phyloP scores from a whole-genome alignment of 768 basidiomycete species.

The Suillus ampliporus region DNA sequence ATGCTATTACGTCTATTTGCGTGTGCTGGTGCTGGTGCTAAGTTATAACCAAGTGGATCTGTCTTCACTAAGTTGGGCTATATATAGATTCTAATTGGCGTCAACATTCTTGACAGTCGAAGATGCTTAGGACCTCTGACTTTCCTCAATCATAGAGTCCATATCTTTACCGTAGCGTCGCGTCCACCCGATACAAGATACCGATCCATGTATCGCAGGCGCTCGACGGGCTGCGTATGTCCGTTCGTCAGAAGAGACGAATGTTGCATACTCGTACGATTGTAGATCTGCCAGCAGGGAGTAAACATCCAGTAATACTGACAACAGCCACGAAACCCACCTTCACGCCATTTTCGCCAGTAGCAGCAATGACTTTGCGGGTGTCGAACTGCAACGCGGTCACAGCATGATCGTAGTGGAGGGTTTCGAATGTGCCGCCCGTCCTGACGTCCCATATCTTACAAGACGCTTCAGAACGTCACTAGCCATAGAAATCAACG shows the following conservation, averaged over 20 bases:
- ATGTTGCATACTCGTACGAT: slow-evolving; percentile 91
- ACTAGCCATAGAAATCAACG: not conserved
- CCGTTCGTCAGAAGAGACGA: slow-evolving; percentile 88
- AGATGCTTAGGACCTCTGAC: not conserved
- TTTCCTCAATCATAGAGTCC: slow-evolving; percentile 71
- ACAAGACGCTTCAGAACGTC: slow-evolving; percentile 12
- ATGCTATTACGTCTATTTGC: slow-evolving; percentile 10
- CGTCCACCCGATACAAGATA: slow-evolving; percentile 91
- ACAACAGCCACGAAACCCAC: slow-evolving; percentile 43
- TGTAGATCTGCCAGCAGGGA: slow-evolving; percentile 73
- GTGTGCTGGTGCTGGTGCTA: not conserved
- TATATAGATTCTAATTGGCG: slow-evolving; percentile 11
- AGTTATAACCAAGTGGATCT: slow-evolving; percentile 3
- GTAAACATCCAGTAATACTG: not conserved
- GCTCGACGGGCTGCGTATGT: slow-evolving; percentile 89
- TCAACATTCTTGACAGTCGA: not conserved
- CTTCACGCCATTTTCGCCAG: slow-evolving; percentile 93
- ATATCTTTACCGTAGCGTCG: slow-evolving; percentile 88
- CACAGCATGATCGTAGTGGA: slow-evolving; percentile 89
- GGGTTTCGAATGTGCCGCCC: slow-evolving; percentile 85
- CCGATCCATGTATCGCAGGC: slow-evolving; percentile 93
- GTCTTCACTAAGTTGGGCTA: slow-evolving; percentile 9
- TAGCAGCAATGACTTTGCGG: slow-evolving; percentile 89
- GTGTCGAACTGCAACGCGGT: slow-evolving; percentile 94
- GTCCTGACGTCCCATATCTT: slow-evolving; percentile 98